Percentiles rank a stretch among this genome's conserved stretches.
Evolutionary conservation across 148 eudicot genomes (phyloP).

Genomic region (Dysphania ambrosioides): DNA sequence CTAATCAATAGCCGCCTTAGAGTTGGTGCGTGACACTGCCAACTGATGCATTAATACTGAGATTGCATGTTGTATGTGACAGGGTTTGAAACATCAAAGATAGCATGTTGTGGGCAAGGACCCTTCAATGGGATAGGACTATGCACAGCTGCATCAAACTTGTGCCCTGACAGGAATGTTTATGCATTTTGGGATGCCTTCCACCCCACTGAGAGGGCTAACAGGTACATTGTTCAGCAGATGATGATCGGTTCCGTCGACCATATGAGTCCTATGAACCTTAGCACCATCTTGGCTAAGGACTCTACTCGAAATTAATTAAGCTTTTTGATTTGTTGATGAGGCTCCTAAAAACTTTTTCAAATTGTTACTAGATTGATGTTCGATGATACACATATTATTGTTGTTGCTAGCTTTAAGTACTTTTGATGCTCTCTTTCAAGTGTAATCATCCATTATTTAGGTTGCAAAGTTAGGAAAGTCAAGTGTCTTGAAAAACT

Average conservation of each 20-base stretch:
- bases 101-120: slow-evolving; percentile 88
- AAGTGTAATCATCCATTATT: slow-evolving; percentile 4
- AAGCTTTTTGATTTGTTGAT: not conserved
- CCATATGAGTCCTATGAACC: slow-evolving; percentile 77
- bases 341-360: not conserved
- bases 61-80: not conserved
- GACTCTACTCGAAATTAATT: slow-evolving; percentile 26
- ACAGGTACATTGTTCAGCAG: slow-evolving; percentile 49
- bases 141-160: slow-evolving; percentile 49
- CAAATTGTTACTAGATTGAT: not conserved
- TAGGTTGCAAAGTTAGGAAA: not conserved
- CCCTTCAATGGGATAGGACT: slow-evolving; percentile 67
- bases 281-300: slow-evolving; percentile 61
- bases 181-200: slow-evolving; percentile 79
- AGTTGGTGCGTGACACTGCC: slow-evolving; percentile 16
- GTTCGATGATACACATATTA: not conserved
- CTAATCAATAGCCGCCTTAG: slow-evolving; percentile 19
- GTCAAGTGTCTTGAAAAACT: not conserved
- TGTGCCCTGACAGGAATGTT: slow-evolving; percentile 45
- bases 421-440: not conserved
- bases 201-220: slow-evolving; percentile 72
- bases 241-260: slow-evolving; percentile 46
- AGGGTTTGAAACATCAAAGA: slow-evolving; percentile 68
- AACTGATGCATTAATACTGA: not conserved
- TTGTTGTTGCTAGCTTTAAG: not conserved